phyloP scores from a whole-genome alignment of 2,329 filamentous ascomycete species.

The Penicillium sp. region DNA sequence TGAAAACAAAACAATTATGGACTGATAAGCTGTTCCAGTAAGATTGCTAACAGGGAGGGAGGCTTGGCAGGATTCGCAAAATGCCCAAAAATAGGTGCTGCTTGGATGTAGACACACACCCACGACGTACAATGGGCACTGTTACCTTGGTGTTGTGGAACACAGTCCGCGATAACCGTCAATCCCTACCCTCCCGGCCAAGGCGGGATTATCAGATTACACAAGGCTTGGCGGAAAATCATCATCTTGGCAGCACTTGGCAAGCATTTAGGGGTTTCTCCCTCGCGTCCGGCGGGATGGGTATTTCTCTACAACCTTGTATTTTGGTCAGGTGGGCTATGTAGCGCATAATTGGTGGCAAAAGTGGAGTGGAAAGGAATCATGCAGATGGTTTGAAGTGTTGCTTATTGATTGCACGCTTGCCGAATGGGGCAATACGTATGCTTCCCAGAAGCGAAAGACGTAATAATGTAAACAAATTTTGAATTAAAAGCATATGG shows the following conservation, averaged over 20 bases:
- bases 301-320: slow-evolving; percentile 10
- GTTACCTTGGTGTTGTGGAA: slow-evolving; percentile 15
- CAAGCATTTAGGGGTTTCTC: slow-evolving; percentile 17
- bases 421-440: background rate
- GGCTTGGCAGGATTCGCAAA: slow-evolving; percentile 12
- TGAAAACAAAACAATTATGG: slow-evolving; percentile 1
- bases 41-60: slow-evolving; percentile 11
- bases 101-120: background rate
- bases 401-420: slow-evolving; percentile 4
- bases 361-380: background rate
- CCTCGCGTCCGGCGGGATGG: slow-evolving; percentile 17
- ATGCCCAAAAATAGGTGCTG: slow-evolving; percentile 4
- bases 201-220: slow-evolving; percentile 24
- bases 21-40: slow-evolving; percentile 6
- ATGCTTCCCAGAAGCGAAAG: slow-evolving; percentile 2
- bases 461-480: background rate
- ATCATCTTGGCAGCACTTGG: slow-evolving; percentile 23
- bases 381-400: background rate
- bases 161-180: slow-evolving; percentile 11
- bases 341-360: background rate
- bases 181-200: slow-evolving; percentile 19
- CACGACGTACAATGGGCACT: slow-evolving; percentile 2
- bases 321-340: slow-evolving; percentile 9
- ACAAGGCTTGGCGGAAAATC: slow-evolving; percentile 26
- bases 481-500: background rate